Evolutionary conservation across 768 basidiomycete genomes (phyloP), one percentile per base, ranked within the genome.

Genomic region (Leccinum obscurum): DNA sequence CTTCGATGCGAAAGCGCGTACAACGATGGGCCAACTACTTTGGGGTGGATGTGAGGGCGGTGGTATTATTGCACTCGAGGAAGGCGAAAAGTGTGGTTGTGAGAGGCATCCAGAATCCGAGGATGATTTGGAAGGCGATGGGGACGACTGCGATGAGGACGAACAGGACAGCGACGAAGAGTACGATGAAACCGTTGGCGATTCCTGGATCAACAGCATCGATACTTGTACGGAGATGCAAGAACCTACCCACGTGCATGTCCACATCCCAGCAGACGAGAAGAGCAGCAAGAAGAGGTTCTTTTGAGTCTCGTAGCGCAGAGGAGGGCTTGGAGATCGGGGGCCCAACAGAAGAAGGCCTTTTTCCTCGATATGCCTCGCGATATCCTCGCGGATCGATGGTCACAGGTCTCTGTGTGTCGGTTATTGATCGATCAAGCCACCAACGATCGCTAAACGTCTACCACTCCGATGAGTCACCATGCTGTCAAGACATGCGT

Each of bases 21-120:
- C 94, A 72, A 98, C 97, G 30, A 83, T 99, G 58, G 90, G 93
- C 11, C 94, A 98, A 72, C 76, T 99, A 53, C 81, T 98, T 55
- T 87, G 89, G 70, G 95, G 95, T 28, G 79, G 77, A 54, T 89
- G 90, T 56, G 90, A 89, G 70, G 83, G 85, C 26, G 83, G 83
- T 61, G 88, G 86, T 26, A 78, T 96, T 60, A 80, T 95, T 52
- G 72, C 73, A 1, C 39, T 73, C 4, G 72, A 71, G 22, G 72
- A 73, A 11, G 73, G 72, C n/a, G 72, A 75, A 32, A 62, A 54
- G 46, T 97, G 95, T 70, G 85, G 87, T 17, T 97, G 95, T 72
- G 83, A 81, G 24, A 75, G 68, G 55, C 72, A 74, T 66, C 55
- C 26, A 5, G 62, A 57, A 30, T n/a, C 34, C 15, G 66, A 75